Base-by-base conservation (phyloP, 2,329 filamentous ascomycete genomes). In the Apiospora kogelbergensis region DNA sequence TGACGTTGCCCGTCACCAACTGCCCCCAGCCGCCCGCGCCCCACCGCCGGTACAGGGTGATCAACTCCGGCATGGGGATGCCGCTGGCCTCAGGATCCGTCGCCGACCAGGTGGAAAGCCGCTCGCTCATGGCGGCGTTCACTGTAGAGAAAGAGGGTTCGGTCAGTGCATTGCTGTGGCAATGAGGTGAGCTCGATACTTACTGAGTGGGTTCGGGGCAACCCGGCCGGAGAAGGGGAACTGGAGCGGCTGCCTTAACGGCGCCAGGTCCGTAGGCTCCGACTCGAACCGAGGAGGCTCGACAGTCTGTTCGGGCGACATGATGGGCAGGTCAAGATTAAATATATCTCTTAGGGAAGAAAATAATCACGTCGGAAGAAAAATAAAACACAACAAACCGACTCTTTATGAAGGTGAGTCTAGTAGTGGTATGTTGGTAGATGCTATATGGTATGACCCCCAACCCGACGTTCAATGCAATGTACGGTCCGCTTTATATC, bases 121-220 rank as follows among this genome's bases (percentile, higher is more conserved):
- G 81, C 76, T 93, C 90, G 1, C 87, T 87, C 90, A 92, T 91
- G 53, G 90, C 86, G 6, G 82, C 88, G 78, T 92, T 92, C 72
- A 91, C 77, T 60, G 53, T 11, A 2, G 17, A 17, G 1, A 9
- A n/a, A 26, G 53, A 0, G 17, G 3, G 9, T 15, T 30, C 3
- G 13, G 33, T 60, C 9, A 60, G 53, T 6, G 13, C 20, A 24
- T 30, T 30, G 13, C 6, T 53, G 10, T 6, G 3, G 5, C 24
- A 30, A 17, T 57, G 3, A 20, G n/a, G 4, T 24, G 24, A 3
- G 24, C 7, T 13, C n/a, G 20, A 17, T 60, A 60, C 53, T 60
- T n/a, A 60, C 53, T 60, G 74, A 91, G 89, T n/a, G 89, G 83
- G 76, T 92, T 92, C 53, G 84, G 85, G 1, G 89, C 89, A 1